A percentile compares a stretch with the other conserved stretches of the same genome.
Evolutionary conservation across 805 yeast genomes (phyloP).

Genomic region (Hanseniaspora guilliermondii): DNA sequence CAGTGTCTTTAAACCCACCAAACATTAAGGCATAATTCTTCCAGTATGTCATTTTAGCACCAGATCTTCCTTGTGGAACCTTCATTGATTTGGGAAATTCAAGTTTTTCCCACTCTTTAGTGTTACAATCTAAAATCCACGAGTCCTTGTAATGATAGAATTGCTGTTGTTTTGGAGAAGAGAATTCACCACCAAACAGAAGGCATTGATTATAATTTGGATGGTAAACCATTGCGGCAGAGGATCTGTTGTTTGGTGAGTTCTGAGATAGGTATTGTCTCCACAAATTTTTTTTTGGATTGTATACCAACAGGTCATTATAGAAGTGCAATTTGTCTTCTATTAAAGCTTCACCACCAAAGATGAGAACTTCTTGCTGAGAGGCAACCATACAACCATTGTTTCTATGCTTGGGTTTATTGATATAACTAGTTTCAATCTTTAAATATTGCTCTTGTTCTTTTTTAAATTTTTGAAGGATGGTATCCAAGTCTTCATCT

Average conservation of each 20-base stretch:
- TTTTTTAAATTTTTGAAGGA: slow-evolving; percentile 60
- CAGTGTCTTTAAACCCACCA: slow-evolving; percentile 91
- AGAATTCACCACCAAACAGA: slow-evolving; percentile 92
- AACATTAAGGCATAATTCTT: slow-evolving; percentile 72
- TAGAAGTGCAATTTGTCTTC: slow-evolving; percentile 35
- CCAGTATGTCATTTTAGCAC: slow-evolving; percentile 85
- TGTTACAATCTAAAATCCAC: slow-evolving; percentile 76
- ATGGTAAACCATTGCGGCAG: slow-evolving; percentile 87
- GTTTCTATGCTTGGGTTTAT: slow-evolving; percentile 55
- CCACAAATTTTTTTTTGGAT: slow-evolving; percentile 74
- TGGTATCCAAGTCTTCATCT: slow-evolving; percentile 74
- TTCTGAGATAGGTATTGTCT: slow-evolving; percentile 65
- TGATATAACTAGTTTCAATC: slow-evolving; percentile 45
- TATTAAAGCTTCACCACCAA: slow-evolving; percentile 75
- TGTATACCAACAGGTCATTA: slow-evolving; percentile 66
- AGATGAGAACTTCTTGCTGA: slow-evolving; percentile 63
- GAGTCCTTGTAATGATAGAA: slow-evolving; percentile 95
- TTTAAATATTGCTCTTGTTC: slow-evolving; percentile 73
- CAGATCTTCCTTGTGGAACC: slow-evolving; percentile 79
- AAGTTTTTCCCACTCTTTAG: slow-evolving; percentile 82
- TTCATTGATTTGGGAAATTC: slow-evolving; percentile 42
- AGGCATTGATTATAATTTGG: slow-evolving; percentile 68
- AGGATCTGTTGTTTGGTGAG: slow-evolving; percentile 82
- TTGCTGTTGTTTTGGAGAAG: slow-evolving; percentile 89
- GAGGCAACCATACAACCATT: slow-evolving; percentile 65